phyloP scores from a whole-genome alignment of 805 yeast genomes.

The Spathaspora gorwiae region DNA sequence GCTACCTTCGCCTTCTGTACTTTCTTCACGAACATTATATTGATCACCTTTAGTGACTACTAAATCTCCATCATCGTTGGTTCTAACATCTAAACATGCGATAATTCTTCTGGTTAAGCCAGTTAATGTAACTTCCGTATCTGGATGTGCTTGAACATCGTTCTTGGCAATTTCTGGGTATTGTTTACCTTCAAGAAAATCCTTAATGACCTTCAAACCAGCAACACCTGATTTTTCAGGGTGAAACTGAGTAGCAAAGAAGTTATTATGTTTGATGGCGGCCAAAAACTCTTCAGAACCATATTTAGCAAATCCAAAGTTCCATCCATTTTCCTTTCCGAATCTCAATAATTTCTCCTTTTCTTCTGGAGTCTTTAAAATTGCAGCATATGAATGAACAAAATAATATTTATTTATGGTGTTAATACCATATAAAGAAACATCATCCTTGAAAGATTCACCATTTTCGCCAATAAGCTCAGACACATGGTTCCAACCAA shows the following conservation, averaged over 20 bases:
- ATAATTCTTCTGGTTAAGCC: conserved; percentile 89
- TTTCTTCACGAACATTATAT: conserved; percentile 83
- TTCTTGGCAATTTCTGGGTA: conserved; percentile 14
- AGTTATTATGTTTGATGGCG: conserved; percentile 67
- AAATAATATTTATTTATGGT: conserved; percentile 77
- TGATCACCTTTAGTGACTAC: conserved; percentile 99
- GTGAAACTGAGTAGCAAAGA: conserved; percentile 96
- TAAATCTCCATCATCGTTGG: conserved; percentile 90
- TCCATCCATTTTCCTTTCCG: conserved; percentile 51
- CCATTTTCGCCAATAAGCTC: conserved; percentile 18
- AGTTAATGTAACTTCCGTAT: conserved; percentile 34
- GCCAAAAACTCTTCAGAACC: conserved; percentile 80
- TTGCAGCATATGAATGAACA: conserved; percentile 90
- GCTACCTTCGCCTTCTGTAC: conserved; percentile 20
- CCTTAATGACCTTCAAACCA: conserved; percentile 71
- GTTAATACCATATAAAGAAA: conserved; percentile 56
- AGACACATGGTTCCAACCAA: conserved; percentile 82
- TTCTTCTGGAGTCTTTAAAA: conserved; percentile 34
- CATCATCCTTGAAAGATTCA: conserved; percentile 17
- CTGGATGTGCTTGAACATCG: conserved; percentile 17
- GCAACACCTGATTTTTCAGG: conserved; percentile 97
- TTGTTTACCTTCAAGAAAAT: conserved; percentile 54
- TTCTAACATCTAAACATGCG: conserved; percentile 95
- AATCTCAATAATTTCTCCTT: conserved; percentile 11
- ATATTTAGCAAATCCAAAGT: conserved; percentile 65